Evolutionary conservation across 2,329 filamentous ascomycete species (phyloP).

Genomic region (Didymella glomerata): DNA sequence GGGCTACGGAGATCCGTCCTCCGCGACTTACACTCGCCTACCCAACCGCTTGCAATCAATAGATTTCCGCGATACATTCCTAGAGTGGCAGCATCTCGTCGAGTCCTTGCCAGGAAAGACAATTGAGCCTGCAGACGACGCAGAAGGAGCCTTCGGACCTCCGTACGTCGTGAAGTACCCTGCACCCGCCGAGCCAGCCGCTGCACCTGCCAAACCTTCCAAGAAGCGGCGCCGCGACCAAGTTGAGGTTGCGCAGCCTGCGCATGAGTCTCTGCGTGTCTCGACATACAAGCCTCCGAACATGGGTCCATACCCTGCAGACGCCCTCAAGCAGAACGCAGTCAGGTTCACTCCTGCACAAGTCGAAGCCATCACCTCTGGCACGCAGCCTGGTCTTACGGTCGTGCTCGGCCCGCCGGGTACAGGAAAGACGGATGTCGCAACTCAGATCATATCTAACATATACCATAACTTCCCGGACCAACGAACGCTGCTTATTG

Average conservation of each 20-base stretch:
- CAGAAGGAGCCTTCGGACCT: conserved; percentile 78
- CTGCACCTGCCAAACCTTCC: conserved; percentile 65
- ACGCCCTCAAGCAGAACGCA: conserved; percentile 80
- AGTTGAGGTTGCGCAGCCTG: conserved; percentile 68
- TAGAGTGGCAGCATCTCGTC: conserved; percentile 93
- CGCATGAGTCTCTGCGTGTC: conserved; percentile 74
- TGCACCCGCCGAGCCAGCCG: conserved; percentile 48
- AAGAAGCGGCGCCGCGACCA: conserved; percentile 88
- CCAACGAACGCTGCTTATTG: conserved; percentile 89
- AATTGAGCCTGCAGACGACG: conserved; percentile 78
- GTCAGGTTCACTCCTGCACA: conserved; percentile 92
- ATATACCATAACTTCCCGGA: conserved; percentile 97
- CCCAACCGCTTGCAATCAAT: conserved; percentile 78
- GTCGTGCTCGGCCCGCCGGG: conserved; percentile 94
- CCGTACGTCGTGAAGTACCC: conserved; percentile 82
- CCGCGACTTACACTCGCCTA: conserved; percentile 85
- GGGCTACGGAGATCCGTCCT: conserved; percentile 92
- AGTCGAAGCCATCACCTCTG: conserved; percentile 90
- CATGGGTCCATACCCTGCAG: conserved; percentile 86
- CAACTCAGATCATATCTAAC: conserved; percentile 98
- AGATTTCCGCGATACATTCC: conserved; percentile 92
- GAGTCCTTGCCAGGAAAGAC: conserved; percentile 89
- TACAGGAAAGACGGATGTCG: conserved; percentile 98
- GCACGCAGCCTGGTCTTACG: conserved; percentile 91
- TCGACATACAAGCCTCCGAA: conserved; percentile 91